Base-by-base conservation (phyloP, 1,139 yeast species). In the Suhomyces guaymorum region DNA sequence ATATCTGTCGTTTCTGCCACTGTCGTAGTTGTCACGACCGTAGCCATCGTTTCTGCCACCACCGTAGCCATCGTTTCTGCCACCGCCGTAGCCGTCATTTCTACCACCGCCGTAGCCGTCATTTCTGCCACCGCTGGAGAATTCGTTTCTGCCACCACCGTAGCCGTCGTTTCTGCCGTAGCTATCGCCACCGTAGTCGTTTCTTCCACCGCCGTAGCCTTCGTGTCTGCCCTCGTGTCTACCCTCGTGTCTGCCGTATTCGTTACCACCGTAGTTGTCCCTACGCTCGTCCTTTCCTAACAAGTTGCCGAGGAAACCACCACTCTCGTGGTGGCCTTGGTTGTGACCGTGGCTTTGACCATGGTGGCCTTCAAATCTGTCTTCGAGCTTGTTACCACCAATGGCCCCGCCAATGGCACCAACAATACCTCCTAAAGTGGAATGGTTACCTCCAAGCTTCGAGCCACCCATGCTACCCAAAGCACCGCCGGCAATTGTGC, bases 331-430 rank as follows among this genome's bases (percentile, higher is more conserved):
- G 2, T 37, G 26, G 9, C 27, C 17, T 12, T 52, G 51, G 11
- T 43, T 35, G 12, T 46, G 39, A 17, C 47, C 39, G 30, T 40
- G 33, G 16, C 49, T 39, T 26, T 46, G 38, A 30, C 47, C 46
- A 34, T 42, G 49, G 33, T 52, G 55, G 19, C 19, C 19, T 17
- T 17, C 19, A 17, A 49, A 48, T 24, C 44, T 51, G 54, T 78
- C 68, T 50, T 74, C 80, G 28, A 70, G 48, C 60, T 77, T 71
- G 63, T 75, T 72, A 35, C 80, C 84, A 30, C 72, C 71, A 45
- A 76, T 48, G 20, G 83, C 84, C 52, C 86, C 84, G 25, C 71
- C 75, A 50, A 80, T 48, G 24, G 79, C 82, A 54, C 86, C 86
- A 15, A 70, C 72, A 39, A 78, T 59, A 32, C 75, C 70, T 36